Conservation (phyloP, 495 filamentous ascomycete species). For the Annulohypoxylon stygium region DNA sequence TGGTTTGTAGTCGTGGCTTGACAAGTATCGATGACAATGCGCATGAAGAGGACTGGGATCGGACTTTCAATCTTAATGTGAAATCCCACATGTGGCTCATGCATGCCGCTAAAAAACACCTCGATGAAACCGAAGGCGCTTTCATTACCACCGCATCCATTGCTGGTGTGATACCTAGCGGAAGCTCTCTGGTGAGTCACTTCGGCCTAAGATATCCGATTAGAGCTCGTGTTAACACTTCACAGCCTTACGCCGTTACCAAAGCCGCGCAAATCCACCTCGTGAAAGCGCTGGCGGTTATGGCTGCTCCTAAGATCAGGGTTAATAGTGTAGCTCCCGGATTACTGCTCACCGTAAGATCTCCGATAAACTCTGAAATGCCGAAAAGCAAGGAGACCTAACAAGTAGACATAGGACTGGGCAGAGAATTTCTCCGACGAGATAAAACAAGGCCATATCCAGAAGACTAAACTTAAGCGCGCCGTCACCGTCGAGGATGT, state of each 20-base stretch:
- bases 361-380: conserved; percentile 2
- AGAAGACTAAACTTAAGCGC: conserved; percentile 65
- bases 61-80: conserved; percentile 69
- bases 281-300: conserved; percentile 63
- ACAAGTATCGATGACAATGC: conserved; percentile 66
- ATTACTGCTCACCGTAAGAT: conserved; percentile 61
- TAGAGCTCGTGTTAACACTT: conserved; percentile 14
- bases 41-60: conserved; percentile 69
- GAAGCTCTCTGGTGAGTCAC: conserved; percentile 60
- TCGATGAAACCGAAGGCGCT: conserved; percentile 63
- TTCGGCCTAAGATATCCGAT: neutral
- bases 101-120: conserved; percentile 60
- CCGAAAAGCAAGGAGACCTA: conserved; percentile 9
- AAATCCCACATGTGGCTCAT: conserved; percentile 70
- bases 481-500: conserved; percentile 67
- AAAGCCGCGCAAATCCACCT: conserved; percentile 72
- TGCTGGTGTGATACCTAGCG: conserved; percentile 66
- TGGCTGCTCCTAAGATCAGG: conserved; percentile 64
- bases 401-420: conserved; percentile 62
- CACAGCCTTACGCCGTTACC: conserved; percentile 63
- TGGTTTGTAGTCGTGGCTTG: conserved; percentile 55
- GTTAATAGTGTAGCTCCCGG: conserved; percentile 69
- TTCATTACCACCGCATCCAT: conserved; percentile 68
- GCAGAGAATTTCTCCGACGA: conserved; percentile 62
- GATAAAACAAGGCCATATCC: conserved; percentile 55